Evolutionary conservation across 306 rosid genomes (phyloP), one percentile per base, ranked within the genome.

Genomic region (Prunus kanzakura): DNA sequence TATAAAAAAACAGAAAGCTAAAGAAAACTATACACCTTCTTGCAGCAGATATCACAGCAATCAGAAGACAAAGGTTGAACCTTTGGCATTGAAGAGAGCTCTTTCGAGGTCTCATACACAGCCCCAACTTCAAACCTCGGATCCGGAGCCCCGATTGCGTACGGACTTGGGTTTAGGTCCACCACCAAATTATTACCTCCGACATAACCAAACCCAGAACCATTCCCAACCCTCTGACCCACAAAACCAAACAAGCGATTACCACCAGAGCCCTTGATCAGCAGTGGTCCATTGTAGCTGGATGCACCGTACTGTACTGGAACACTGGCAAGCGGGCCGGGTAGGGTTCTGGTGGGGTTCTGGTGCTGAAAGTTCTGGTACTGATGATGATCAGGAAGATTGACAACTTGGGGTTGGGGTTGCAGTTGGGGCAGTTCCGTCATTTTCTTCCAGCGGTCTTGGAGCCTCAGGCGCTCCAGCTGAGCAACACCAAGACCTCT

Each of bases 61-160:
- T 78, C 46, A 72, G 82, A 61, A 19, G 69, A 57, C 45, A 81
- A 13, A 8, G 47, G 63, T 57, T 69, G 81, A 19, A 75, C 54
- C 64, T 90, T 92, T 92, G 95, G 97, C 25, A 82, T 84, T 84
- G 98, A 91, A 93, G 97, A 84, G 97, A 90, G 96, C 87, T 91
- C 97, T 83, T 66, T 85, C 45, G 96, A 88, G 85, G 78, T 80
- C 88, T 88, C 96, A 45, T 69, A 41, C 30, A 76, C 81, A 75
- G 65, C 78, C 49, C 84, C 88, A 20, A 57, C 15, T 47, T 79
- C 45, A 51, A 73, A 47, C 45, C 67, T 78, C 65, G 68, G 73
- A 71, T 74, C 77, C 76, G 70, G 58, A 43, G 74, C 32, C 2
- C 86, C 87, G 27, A 74, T 54, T 43, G 82, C 85, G 50, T 56